Percentiles rank a stretch among this genome's conserved stretches.
These are phyloP conservation scores for Aspergillus sp. DNA, from an alignment of 2,329 filamentous ascomycete species.

Conservation along the genomic window DNA sequence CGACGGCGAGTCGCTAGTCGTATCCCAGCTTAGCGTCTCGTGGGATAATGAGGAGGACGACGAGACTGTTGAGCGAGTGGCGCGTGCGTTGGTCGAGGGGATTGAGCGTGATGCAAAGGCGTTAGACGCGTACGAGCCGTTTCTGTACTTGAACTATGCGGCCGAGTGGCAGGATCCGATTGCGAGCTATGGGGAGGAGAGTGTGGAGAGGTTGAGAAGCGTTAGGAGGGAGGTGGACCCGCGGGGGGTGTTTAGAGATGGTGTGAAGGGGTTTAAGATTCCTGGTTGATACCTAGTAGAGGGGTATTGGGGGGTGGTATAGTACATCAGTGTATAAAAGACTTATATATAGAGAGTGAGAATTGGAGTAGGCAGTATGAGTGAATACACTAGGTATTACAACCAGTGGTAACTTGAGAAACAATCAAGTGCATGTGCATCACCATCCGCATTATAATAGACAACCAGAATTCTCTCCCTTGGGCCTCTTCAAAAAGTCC, in stretches of 20 bases:
- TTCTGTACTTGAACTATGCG: conserved; percentile 55
- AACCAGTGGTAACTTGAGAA: too few species aligned
- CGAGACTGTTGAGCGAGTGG: conserved; percentile 28
- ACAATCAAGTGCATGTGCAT: too few species aligned
- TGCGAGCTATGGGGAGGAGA: conserved; percentile 46
- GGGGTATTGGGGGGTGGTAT: too few species aligned
- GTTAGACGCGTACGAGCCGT: conserved; percentile 28
- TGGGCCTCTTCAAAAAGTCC: too few species aligned
- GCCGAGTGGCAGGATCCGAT: conserved; percentile 49
- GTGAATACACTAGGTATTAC: too few species aligned
- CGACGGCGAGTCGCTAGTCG: conserved; percentile 3
- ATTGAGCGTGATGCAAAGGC: conserved; percentile 21
- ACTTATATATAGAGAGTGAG: too few species aligned
- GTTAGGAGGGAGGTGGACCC: conserved; percentile 48
- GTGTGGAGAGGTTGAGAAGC: conserved; percentile 33
- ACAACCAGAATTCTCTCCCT: too few species aligned
- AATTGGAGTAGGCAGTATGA: too few species aligned
- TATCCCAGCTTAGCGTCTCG: conserved; percentile 35
- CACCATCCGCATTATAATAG: too few species aligned
- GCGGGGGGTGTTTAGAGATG: conserved; percentile 41
- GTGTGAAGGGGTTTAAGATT: conserved; percentile 50
- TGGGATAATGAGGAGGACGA: conserved; percentile 42
- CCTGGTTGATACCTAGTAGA: neutral
- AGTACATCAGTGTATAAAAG: too few species aligned
- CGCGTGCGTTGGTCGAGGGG: conserved; percentile 26